Percentiles rank a stretch among this genome's conserved stretches.
phyloP scores from a whole-genome alignment of 2,329 filamentous ascomycete genomes.

The Sodiomyces alkalinus region DNA sequence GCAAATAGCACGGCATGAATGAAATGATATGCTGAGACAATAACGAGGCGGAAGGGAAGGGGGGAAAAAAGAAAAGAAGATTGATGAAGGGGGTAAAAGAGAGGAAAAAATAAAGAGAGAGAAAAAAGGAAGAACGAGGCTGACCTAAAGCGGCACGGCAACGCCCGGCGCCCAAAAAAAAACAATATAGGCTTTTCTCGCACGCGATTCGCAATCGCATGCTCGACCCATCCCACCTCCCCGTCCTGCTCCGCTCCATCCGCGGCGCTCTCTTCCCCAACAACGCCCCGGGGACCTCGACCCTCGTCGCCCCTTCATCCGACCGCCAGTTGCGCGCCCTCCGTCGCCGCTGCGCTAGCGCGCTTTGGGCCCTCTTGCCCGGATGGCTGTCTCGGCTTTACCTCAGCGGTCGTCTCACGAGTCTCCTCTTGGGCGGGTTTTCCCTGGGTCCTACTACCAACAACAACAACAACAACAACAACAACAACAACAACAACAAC shows the following conservation, averaged over 20 bases:
- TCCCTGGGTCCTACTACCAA: too few relatives aligned
- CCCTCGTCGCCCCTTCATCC: constrained; percentile 42
- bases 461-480: too few relatives aligned
- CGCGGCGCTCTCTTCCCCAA: constrained; percentile 76
- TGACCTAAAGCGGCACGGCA: constrained; percentile 7
- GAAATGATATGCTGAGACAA: too few relatives aligned
- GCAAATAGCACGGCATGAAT: too few relatives aligned
- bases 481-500: too few relatives aligned
- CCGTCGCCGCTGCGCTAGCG: constrained; percentile 50
- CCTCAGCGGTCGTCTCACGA: constrained; percentile 26
- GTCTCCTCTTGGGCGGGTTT: constrained; percentile 12
- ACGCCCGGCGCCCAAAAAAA: constrained; percentile 9
- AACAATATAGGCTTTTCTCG: constrained; percentile 40
- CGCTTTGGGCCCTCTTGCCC: constrained; percentile 34
- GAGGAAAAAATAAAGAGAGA: too few relatives aligned
- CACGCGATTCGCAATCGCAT: constrained; percentile 39
- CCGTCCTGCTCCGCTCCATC: constrained; percentile 52
- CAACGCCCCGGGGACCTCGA: constrained; percentile 55
- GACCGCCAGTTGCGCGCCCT: constrained; percentile 45
- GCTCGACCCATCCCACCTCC: constrained; percentile 48
- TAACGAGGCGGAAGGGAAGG: too few relatives aligned
- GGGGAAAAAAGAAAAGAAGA: too few relatives aligned
- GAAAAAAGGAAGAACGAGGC: constrained; percentile 5
- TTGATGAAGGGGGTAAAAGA: too few relatives aligned
- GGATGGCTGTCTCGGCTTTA: constrained; percentile 31